Percentiles rank a stretch among this genome's conserved stretches.
Evolutionary conservation across 2,329 filamentous ascomycete species (phyloP).

Genomic region (Fusarium irregulare): DNA sequence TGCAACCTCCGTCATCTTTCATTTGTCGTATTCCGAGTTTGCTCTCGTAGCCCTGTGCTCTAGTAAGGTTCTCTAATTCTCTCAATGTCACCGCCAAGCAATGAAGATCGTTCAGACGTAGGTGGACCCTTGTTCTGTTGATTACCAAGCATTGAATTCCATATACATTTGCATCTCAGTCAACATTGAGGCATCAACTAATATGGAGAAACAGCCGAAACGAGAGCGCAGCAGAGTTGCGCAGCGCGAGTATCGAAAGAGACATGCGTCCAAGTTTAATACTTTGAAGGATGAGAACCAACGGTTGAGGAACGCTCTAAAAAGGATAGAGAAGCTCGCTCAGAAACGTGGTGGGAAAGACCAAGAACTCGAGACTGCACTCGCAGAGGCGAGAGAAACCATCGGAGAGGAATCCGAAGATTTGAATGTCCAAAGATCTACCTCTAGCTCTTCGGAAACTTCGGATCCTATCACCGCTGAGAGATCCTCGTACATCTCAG

Average conservation of each 20-base stretch:
- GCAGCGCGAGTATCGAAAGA: conserved; percentile 45
- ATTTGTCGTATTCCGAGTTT: background rate
- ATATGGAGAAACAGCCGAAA: conserved; percentile 34
- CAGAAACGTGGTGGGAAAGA: conserved; percentile 14
- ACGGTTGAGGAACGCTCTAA: conserved; percentile 39
- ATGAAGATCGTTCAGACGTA: conserved; percentile 24
- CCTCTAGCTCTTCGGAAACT: conserved; percentile 1
- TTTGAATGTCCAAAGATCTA: background rate
- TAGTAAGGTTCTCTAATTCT: background rate
- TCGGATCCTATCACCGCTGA: background rate
- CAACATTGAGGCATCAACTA: background rate
- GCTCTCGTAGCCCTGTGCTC: background rate
- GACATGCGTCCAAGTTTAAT: conserved; percentile 42
- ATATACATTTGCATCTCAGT: background rate
- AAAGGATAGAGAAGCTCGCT: conserved; percentile 31
- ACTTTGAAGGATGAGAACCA: conserved; percentile 44
- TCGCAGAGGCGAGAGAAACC: conserved; percentile 29
- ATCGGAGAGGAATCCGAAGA: conserved; percentile 11
- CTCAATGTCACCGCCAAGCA: conserved; percentile 33
- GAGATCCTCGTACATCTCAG: background rate
- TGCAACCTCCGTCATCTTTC: background rate
- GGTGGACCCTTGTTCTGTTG: conserved; percentile 13
- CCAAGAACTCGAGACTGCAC: conserved; percentile 26
- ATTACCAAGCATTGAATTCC: conserved; percentile 29
- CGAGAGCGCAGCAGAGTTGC: conserved; percentile 44